phyloP scores from a whole-genome alignment of 2,329 filamentous ascomycete genomes.

The Diaporthe ilicicola region DNA sequence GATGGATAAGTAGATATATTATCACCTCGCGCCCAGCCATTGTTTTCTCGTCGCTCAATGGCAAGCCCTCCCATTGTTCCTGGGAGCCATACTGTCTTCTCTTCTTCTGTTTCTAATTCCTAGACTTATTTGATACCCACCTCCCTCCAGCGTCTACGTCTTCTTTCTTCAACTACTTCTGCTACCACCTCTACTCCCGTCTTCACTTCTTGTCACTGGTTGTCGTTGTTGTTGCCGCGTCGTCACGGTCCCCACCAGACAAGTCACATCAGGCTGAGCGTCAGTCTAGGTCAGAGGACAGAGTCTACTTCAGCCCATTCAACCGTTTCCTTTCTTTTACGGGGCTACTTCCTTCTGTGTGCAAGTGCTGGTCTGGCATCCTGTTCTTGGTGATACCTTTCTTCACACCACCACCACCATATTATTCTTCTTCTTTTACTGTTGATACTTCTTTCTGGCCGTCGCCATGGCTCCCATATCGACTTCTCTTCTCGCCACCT shows the following conservation, averaged over 20 bases:
- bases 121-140: conserved; percentile 20
- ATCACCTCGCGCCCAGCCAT: conserved; percentile 11
- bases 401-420: not conserved
- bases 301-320: not conserved
- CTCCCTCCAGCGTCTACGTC: not conserved
- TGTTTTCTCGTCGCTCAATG: conserved; percentile 1
- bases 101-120: conserved; percentile 17
- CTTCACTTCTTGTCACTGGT: not conserved
- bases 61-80: not conserved
- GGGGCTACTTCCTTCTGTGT: not conserved
- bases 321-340: not conserved
- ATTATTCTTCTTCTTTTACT: too few species aligned
- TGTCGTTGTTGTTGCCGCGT: conserved; percentile 12
- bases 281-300: too few species aligned
- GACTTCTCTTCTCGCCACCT: conserved; percentile 11
- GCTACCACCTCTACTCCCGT: not conserved
- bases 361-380: conserved; percentile 24
- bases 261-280: too few species aligned
- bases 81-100: not conserved
- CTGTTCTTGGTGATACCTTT: conserved; percentile 12
- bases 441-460: not conserved
- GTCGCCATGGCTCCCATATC: conserved; percentile 21
- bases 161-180: not conserved
- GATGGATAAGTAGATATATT: conserved; percentile 2
- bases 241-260: too few species aligned